Conservation (phyloP, 1,139 yeast genomes). For the Fermentozyma sake region DNA sequence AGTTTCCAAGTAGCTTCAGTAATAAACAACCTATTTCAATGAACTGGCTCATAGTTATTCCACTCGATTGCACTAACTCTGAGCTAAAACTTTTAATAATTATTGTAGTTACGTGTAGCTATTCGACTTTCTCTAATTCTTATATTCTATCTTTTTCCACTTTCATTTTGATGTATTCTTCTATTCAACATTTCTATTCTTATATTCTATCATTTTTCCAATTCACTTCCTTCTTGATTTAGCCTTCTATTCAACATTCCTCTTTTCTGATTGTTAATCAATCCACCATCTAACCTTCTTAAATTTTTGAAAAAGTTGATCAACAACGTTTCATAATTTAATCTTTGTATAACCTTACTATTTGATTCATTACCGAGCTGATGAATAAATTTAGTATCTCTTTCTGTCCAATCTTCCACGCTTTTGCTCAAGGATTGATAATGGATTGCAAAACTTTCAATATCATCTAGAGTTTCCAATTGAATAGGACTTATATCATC, state of each 20-base stretch:
- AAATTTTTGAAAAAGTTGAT: slow-evolving; percentile 32
- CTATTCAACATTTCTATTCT: too few relatives aligned
- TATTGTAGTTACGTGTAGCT: too few relatives aligned
- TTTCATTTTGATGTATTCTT: too few relatives aligned
- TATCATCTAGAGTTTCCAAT: slow-evolving; percentile 42
- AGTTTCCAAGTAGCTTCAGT: too few relatives aligned
- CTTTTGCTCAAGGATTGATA: slow-evolving; percentile 33
- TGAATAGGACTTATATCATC: slow-evolving; percentile 27
- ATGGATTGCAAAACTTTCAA: slow-evolving; percentile 40
- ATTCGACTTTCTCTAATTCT: too few relatives aligned
- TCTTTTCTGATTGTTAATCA: slow-evolving; percentile 20
- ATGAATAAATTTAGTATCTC: slow-evolving; percentile 27
- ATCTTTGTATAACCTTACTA: slow-evolving; percentile 24
- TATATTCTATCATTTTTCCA: too few relatives aligned
- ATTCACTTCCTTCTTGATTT: slow-evolving; percentile 2
- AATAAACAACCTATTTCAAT: too few relatives aligned
- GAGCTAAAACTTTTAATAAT: too few relatives aligned
- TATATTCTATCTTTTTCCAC: too few relatives aligned
- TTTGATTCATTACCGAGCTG: slow-evolving; percentile 18
- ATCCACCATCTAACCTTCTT: slow-evolving; percentile 38
- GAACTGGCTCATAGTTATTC: too few relatives aligned
- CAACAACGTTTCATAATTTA: slow-evolving; percentile 35
- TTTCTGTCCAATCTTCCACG: slow-evolving; percentile 33
- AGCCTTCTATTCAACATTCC: slow-evolving; percentile 15
- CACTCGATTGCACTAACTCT: too few relatives aligned